Percentiles rank a stretch among this genome's conserved stretches.
Evolutionary conservation across 331 rosid species (phyloP).

Genomic region (Malus hybrid): DNA sequence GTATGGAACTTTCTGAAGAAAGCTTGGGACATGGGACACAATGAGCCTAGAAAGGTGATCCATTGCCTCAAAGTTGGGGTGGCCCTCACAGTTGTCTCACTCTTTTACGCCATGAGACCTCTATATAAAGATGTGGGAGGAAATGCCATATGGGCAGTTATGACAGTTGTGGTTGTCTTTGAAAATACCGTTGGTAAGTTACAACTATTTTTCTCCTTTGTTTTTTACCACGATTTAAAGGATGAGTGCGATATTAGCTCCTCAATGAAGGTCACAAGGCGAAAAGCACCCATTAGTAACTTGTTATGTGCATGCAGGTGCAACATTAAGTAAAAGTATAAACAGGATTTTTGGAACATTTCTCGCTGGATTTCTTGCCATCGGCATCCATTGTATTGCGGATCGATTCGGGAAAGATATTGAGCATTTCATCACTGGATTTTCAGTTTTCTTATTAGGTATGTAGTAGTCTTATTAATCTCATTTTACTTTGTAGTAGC

Average conservation of each 20-base stretch:
- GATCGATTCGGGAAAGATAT: constrained; percentile 41
- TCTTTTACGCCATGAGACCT: constrained; percentile 72
- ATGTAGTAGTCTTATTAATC: not conserved
- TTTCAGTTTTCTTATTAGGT: constrained; percentile 73
- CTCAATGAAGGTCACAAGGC: too few relatives aligned
- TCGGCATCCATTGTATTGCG: constrained; percentile 77
- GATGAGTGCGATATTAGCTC: too few relatives aligned
- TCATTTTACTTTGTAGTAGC: not conserved
- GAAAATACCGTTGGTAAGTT: constrained; percentile 64
- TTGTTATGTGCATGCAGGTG: constrained; percentile 41
- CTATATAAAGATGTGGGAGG: constrained; percentile 73
- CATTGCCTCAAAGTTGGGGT: constrained; percentile 62
- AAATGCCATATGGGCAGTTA: constrained; percentile 82
- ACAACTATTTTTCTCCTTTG: not conserved
- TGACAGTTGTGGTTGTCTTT: constrained; percentile 81
- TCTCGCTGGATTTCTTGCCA: constrained; percentile 60
- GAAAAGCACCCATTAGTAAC: too few relatives aligned
- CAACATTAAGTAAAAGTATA: constrained; percentile 48
- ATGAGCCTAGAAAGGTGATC: constrained; percentile 64
- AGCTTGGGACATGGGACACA: constrained; percentile 61
- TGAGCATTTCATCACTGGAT: constrained; percentile 51
- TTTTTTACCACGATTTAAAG: too few relatives aligned
- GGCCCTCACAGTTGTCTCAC: constrained; percentile 68
- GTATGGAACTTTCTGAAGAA: constrained; percentile 35
- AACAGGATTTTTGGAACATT: constrained; percentile 68